Evolutionary conservation across 2,329 filamentous ascomycete species (phyloP), one percentile per base, ranked within the genome.

Genomic region (Pleurostoma richardsiae): DNA sequence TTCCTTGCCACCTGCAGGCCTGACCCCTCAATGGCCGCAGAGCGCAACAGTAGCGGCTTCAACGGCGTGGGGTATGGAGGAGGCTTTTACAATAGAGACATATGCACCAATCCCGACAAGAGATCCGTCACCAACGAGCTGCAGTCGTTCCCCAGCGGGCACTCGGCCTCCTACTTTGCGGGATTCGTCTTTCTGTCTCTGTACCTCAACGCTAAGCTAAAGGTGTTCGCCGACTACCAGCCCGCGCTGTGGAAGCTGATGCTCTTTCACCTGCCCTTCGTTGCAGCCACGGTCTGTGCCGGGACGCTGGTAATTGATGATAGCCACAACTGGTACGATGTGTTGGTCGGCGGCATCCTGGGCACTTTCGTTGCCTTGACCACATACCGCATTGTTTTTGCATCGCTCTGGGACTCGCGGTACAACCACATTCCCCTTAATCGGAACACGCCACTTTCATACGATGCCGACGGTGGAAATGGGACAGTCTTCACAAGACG

Each of bases 161-260:
- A 90, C 63, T 82, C 83, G 4, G 87, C 85, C 0, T 85, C 85
- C 1, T 85, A 84, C 0, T 89, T 88, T 49, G 83, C 82, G 0
- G 85, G 84, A 4, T 85, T 88, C 55, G 74, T 87, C 28, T 90
- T 79, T 59, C 68, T 90, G 3, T 85, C 76, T 54, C 70, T 90
- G 2, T 90, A 89, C 67, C 77, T 90, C 40, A 90, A 90, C 62
- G 86, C 83, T 42, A 90, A 90, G 69, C 74, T 90, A 53, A 90
- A 89, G 72, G 77, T 88, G 46, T 88, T 83, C 56, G 70, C 79
- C 52, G 85, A 88, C 69, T 85, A 86, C 60, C 85, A 88, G 59
- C 80, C 86, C 0, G 72, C 81, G 10, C 81, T 88, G 75, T 89
- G 85, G 86, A 89, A 89, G 67, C 65, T 88, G 10, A 70, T 85